Evolutionary conservation across 2,329 filamentous ascomycete species (phyloP), one percentile per base, ranked within the genome.

Genomic region (Neospermospora avenae): DNA sequence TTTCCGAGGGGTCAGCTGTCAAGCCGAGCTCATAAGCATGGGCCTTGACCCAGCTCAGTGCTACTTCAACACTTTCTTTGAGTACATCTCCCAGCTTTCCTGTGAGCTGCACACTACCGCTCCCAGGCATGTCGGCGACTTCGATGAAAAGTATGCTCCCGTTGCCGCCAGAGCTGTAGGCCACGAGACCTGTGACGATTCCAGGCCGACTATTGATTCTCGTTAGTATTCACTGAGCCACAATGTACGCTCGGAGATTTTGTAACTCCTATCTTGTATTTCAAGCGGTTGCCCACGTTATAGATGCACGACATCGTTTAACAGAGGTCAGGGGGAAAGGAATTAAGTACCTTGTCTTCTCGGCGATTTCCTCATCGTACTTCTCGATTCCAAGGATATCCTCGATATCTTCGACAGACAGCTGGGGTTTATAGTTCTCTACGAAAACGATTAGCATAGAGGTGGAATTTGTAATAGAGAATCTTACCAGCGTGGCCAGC

Each of bases 111-210:
- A 99, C 91, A 56, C 89, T 87, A 35, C 95, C 95, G 59, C 85
- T 88, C 45, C 95, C 95, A 0, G 95, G 95, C 92, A 98, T 98
- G 72, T 96, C 93, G 11, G 93, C 91, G 46, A 97, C 91, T 76
- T 99, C 95, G 69, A 99, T 99, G 80, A 99, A 99, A 58, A 99
- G 82, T 70, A 99, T 99, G 72, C 90, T 93, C 64, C 95, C 95
- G 74, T 97, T 93, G 51, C 92, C 92, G 53, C 95, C 93, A 3
- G 88, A 89, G 71, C 88, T 91, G 78, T 97, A 99, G 8, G 95
- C 95, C 16, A 99, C 95, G 34, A 99, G 86, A 14, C 95, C 95
- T 0, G 95, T 99, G 39, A 99, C 93, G 59, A 99, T 90, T 59
- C 95, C 95, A 1, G 95, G 93, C 18, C 92, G 86, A 66, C 84